Conservation (phyloP, 345 rosid species). For the Turritis glabra region DNA sequence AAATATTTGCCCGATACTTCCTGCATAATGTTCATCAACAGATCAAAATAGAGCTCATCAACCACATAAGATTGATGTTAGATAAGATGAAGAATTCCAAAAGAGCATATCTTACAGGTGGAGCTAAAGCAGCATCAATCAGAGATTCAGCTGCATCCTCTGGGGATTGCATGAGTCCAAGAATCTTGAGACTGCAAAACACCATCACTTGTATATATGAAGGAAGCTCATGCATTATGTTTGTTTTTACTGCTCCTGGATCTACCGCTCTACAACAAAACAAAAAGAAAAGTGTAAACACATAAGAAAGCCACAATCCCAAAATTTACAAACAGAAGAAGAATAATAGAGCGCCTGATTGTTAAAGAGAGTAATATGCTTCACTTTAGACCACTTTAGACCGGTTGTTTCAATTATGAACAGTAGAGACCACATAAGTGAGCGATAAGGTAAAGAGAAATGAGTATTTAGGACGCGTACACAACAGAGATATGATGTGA, state of each 20-base stretch:
- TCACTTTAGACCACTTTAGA: no score
- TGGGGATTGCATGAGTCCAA: slow-evolving; percentile 65
- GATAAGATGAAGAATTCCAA: slow-evolving; percentile 6
- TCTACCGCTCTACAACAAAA: slow-evolving; percentile 66
- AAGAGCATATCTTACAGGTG: slow-evolving; percentile 56
- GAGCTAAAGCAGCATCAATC: slow-evolving; percentile 83
- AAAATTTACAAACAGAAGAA: neutral
- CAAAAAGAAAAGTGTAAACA: neutral
- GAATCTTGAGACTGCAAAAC: slow-evolving; percentile 45
- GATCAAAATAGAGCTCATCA: slow-evolving; percentile 15
- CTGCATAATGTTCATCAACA: slow-evolving; percentile 50
- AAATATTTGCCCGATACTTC: slow-evolving; percentile 69
- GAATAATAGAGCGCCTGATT: neutral
- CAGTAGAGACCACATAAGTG: neutral
- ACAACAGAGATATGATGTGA: slow-evolving; percentile 60
- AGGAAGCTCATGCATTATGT: slow-evolving; percentile 92
- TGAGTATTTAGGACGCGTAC: slow-evolving; percentile 48
- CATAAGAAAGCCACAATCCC: neutral
- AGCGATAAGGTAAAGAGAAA: neutral
- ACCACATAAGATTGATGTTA: slow-evolving; percentile 5
- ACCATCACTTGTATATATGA: slow-evolving; percentile 49
- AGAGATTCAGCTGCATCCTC: slow-evolving; percentile 60
- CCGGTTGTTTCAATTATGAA: neutral
- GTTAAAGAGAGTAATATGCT: neutral
- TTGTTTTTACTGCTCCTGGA: slow-evolving; percentile 84